Evolutionary conservation across 495 filamentous ascomycete species (phyloP).

Genomic region (Penicillium argentinense): DNA sequence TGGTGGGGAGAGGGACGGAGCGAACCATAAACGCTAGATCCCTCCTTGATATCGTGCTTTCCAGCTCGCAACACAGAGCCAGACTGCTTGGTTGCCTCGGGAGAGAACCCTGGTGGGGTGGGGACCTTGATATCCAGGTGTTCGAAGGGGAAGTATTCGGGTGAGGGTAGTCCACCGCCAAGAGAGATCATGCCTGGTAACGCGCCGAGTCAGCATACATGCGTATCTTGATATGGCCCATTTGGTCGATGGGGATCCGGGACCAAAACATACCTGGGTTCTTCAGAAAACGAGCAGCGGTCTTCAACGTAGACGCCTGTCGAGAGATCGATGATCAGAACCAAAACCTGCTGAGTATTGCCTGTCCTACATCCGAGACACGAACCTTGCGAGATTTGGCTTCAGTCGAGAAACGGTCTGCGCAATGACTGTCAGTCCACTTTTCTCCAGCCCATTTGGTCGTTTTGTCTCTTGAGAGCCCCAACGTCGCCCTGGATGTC

Average conservation of each 20-base stretch:
- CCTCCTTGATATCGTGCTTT: conserved; percentile 77
- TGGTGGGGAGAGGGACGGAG: too few species aligned
- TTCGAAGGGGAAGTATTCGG: conserved; percentile 86
- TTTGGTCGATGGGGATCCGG: not conserved
- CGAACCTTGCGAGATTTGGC: conserved; percentile 41
- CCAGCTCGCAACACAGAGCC: conserved; percentile 62
- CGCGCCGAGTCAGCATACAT: not conserved
- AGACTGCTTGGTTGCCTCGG: conserved; percentile 54
- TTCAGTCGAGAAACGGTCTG: conserved; percentile 41
- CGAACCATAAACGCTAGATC: conserved; percentile 59
- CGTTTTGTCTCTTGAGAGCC: not conserved
- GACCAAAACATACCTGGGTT: conserved; percentile 53
- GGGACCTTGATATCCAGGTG: conserved; percentile 68
- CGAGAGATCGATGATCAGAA: not conserved
- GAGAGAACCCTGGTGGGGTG: conserved; percentile 63
- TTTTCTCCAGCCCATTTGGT: not conserved
- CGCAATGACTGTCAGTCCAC: not conserved
- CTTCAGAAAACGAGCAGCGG: conserved; percentile 71
- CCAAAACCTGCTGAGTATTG: not conserved
- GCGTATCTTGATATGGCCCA: not conserved
- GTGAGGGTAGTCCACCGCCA: conserved; percentile 86
- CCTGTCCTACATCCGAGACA: not conserved
- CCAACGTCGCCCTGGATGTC: not conserved
- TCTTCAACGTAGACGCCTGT: conserved; percentile 69
- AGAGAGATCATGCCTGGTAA: conserved; percentile 69